A percentile compares a stretch with the other conserved stretches of the same genome.
Conservation (phyloP, 495 filamentous ascomycete species). For the Aspergillus ostianus region DNA sequence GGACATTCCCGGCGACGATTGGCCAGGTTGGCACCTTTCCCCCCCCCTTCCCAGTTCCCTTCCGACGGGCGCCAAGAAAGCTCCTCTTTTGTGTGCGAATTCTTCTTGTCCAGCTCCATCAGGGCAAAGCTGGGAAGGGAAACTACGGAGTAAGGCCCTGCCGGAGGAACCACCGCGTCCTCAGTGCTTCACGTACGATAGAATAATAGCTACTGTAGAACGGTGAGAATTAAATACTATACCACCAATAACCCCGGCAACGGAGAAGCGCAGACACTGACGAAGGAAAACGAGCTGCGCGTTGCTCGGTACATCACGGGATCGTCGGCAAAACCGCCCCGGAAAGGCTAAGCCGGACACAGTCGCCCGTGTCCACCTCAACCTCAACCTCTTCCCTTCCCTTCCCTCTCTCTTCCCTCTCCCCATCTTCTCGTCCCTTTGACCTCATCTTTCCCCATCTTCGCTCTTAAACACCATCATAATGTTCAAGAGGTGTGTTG, state of each 20-base stretch:
- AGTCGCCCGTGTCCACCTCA: conserved; percentile 37
- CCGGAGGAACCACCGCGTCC: no score
- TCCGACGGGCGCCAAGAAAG: conserved; percentile 38
- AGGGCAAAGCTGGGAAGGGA: background rate
- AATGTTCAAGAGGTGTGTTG: conserved; percentile 86
- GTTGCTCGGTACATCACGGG: conserved; percentile 49
- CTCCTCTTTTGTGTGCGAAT: conserved; percentile 39
- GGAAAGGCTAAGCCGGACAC: conserved; percentile 44
- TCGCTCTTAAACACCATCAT: conserved; percentile 57
- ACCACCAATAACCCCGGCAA: background rate
- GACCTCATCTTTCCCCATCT: conserved; percentile 33
- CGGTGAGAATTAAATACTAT: no score
- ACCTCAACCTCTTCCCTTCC: conserved; percentile 43
- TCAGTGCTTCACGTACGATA: no score
- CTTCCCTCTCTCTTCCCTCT: conserved; percentile 40
- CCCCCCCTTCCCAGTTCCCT: conserved; percentile 28
- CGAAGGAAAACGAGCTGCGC: background rate
- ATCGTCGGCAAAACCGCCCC: conserved; percentile 52
- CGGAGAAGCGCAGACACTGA: background rate
- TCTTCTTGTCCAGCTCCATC: conserved; percentile 16
- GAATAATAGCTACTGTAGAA: no score
- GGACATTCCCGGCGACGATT: background rate
- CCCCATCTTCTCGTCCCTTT: conserved; percentile 32
- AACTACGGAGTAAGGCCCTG: no score
- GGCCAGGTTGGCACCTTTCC: conserved; percentile 17